Base-by-base conservation (phyloP, 2,329 filamentous ascomycete genomes). In the Penicillium capsulatum region DNA sequence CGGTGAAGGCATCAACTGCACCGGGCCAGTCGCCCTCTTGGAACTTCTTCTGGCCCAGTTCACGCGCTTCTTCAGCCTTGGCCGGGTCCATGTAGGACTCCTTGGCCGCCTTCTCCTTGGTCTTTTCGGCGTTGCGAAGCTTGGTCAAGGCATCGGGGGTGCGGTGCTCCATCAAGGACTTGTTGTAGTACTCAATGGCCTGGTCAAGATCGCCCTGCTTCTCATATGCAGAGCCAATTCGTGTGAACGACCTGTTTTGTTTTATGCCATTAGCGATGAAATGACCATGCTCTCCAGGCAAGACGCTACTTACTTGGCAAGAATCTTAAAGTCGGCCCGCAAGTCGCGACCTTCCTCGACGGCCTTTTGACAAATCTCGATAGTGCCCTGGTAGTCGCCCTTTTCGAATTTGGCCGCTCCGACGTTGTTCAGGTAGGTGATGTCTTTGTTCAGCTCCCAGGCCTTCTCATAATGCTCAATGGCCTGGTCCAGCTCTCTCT, bases 391-490 rank as follows among this genome's bases (percentile, higher is more conserved):
- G 65, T 86, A 94, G 63, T 97, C 92, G 41, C 89, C 90, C 75
- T 97, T 96, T 68, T 98, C 92, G 57, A 90, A 97, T 59, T 94
- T 81, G 44, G 91, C 92, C 3, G 92, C 92, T 44, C 89, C 88
- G 20, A 94, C 77, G 70, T 98, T 98, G 73, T 94, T 98, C 44
- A 97, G 77, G 70, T 98, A 98, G 11, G 91, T 92, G 59, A 98
- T 94, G 59, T 98, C 92, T 75, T 96, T 92, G 79, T 87, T 76
- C 27, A 86, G 68, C 44, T 95, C 90, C 92, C 92, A 98, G 0
- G 92, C 92, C 66, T 94, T 94, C 64, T 68, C 79, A 75, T 98
- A 98, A 72, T 98, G 88, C 61, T 83, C 80, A 58, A 98, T 96
- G 35, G 92, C 92, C 60, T 85, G 81, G 58, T 97, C 92, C 54